A percentile compares a stretch with the other conserved stretches of the same genome.
Evolutionary conservation across 768 basidiomycete species (phyloP).

Genomic region (Leucosporidium yakuticum): DNA sequence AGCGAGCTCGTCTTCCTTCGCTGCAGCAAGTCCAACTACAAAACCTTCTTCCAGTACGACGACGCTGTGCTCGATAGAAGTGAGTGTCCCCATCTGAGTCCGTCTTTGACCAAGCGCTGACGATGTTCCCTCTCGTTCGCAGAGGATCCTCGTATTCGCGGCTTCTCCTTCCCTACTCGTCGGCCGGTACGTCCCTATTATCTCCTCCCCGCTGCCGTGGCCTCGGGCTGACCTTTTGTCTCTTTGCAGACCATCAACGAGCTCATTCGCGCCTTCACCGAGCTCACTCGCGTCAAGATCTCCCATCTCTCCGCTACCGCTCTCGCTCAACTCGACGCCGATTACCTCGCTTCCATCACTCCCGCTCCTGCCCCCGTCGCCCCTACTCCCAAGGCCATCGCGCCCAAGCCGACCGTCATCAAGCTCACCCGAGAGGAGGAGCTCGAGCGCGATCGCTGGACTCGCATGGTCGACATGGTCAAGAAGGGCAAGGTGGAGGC

Average conservation of each 20-base stretch:
- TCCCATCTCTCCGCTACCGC: slow-evolving; percentile 80
- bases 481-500: slow-evolving; percentile 77
- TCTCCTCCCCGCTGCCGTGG: background rate
- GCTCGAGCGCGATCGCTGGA: slow-evolving; percentile 68
- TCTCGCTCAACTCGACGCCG: slow-evolving; percentile 78
- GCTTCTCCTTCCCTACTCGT: slow-evolving; percentile 93
- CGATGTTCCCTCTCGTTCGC: background rate
- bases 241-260: slow-evolving; percentile 74
- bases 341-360: slow-evolving; percentile 71
- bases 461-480: slow-evolving; percentile 80
- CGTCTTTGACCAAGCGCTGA: background rate
- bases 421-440: slow-evolving; percentile 79
- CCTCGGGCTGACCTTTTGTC: background rate
- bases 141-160: slow-evolving; percentile 71
- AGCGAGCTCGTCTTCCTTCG: slow-evolving; percentile 90
- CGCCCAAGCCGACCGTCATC: slow-evolving; percentile 49
- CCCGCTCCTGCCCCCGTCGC: slow-evolving; percentile 51
- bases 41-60: slow-evolving; percentile 86
- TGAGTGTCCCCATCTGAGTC: slow-evolving; percentile 4
- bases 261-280: slow-evolving; percentile 73
- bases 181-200: slow-evolving; percentile 62
- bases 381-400: slow-evolving; percentile 40
- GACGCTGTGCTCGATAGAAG: slow-evolving; percentile 67
- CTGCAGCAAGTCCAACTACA: slow-evolving; percentile 76
- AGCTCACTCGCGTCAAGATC: slow-evolving; percentile 75